These are phyloP conservation scores for Skeletonema costatum DNA, from an alignment of 108 stramenopile genomes.

Conservation along the genomic window DNA sequence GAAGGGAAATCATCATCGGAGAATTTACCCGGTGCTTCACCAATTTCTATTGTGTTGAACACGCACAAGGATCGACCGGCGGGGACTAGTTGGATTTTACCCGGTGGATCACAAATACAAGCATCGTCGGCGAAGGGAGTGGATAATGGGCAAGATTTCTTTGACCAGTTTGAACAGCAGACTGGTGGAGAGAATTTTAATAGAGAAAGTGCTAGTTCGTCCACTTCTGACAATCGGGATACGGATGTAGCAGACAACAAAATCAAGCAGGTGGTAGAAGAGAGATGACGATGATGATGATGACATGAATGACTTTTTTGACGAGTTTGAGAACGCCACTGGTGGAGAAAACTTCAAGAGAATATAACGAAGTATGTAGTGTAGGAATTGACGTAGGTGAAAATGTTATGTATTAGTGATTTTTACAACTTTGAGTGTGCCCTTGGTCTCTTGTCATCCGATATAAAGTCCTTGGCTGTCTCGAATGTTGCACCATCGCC, in stretches of 20 bases:
- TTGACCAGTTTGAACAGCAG: constrained; percentile 75
- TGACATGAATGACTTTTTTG: constrained; percentile 82
- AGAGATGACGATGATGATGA: constrained; percentile 53
- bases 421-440: constrained; percentile 36
- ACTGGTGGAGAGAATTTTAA: constrained; percentile 77
- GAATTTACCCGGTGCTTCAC: constrained; percentile 51
- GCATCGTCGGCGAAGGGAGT: constrained; percentile 33
- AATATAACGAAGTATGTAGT: no score
- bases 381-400: no score
- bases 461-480: constrained; percentile 51
- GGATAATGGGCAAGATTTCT: constrained; percentile 42
- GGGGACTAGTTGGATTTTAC: constrained; percentile 90
- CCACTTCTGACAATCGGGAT: no score
- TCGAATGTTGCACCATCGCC: constrained; percentile 58
- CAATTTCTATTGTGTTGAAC: constrained; percentile 52
- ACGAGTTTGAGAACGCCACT: constrained; percentile 83
- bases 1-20: constrained; percentile 4
- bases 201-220: constrained; percentile 7
- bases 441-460: constrained; percentile 36
- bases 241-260: constrained; percentile 10
- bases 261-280: constrained; percentile 2
- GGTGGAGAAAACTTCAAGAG: constrained; percentile 76
- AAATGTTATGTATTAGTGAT: no score
- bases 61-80: constrained; percentile 64
- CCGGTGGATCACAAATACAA: constrained; percentile 75